phyloP scores from a whole-genome alignment of 2,329 filamentous ascomycete species.

The Eutypa lata region DNA sequence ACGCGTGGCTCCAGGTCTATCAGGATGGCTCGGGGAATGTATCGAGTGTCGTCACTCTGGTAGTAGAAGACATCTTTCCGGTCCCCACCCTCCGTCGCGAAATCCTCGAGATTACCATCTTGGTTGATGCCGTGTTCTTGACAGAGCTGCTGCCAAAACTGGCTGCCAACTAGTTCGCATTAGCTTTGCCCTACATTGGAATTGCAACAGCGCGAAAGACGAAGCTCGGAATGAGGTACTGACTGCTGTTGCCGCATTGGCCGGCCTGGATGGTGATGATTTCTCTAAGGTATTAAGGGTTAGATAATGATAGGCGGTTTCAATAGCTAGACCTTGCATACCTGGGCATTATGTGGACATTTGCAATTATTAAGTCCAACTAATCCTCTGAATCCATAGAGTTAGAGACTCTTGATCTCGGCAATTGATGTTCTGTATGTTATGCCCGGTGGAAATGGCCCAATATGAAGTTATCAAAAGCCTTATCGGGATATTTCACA shows the following conservation, averaged over 20 bases:
- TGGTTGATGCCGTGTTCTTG: constrained; percentile 97
- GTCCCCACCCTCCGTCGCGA: constrained; percentile 95
- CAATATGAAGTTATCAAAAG: neutral
- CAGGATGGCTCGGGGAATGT: constrained; percentile 93
- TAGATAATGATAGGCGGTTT: constrained; percentile 8
- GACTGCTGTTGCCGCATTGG: constrained; percentile 99
- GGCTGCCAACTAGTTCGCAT: constrained; percentile 71
- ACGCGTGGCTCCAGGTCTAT: constrained; percentile 94
- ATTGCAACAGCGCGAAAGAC: neutral
- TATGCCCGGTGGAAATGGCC: too few species aligned
- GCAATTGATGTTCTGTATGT: neutral
- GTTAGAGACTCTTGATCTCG: neutral
- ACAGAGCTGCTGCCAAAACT: constrained; percentile 99
- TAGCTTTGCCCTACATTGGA: constrained; percentile 19
- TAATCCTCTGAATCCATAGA: neutral
- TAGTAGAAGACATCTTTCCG: constrained; percentile 99
- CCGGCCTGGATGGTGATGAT: constrained; percentile 99
- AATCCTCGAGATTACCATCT: constrained; percentile 95
- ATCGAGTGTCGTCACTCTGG: constrained; percentile 97
- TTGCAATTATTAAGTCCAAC: neutral
- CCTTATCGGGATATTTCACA: constrained; percentile 9
- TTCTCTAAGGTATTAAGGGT: constrained; percentile 60
- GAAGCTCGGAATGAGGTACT: constrained; percentile 39
- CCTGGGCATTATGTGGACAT: constrained; percentile 25
- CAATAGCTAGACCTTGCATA: constrained; percentile 3